These are phyloP conservation scores for Sechiopsis laciniata DNA, from an alignment of 306 rosid genomes.

Conservation along the genomic window DNA sequence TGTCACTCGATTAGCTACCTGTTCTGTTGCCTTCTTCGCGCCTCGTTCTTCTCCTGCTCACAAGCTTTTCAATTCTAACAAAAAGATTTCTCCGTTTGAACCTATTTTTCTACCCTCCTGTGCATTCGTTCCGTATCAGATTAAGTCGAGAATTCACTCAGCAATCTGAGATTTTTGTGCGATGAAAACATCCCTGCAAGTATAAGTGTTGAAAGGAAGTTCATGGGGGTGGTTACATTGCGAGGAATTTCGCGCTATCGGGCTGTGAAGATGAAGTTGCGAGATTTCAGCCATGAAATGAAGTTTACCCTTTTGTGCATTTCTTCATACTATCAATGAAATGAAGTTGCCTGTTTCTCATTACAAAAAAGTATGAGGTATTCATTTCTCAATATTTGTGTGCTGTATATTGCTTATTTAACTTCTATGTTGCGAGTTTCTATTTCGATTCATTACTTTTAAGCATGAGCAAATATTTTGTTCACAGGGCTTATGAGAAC, in stretches of 20 bases:
- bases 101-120: no score
- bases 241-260: neutral
- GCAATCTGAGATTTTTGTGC: neutral
- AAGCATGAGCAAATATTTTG: neutral
- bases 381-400: neutral
- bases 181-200: neutral
- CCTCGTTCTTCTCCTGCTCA: neutral
- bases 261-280: neutral
- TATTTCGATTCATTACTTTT: neutral
- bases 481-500: neutral
- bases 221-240: neutral
- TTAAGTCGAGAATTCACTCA: neutral
- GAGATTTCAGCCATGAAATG: neutral
- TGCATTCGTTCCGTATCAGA: neutral
- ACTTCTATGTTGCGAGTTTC: neutral
- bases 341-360: no score
- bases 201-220: neutral
- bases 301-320: no score
- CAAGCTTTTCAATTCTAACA: neutral
- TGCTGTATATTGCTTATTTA: neutral
- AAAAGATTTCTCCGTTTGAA: no score
- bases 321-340: no score
- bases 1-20: no score
- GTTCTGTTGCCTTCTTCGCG: neutral
- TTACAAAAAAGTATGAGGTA: conserved; percentile 8